Conservation (phyloP, 345 rosid species). For the Salix caprea region DNA sequence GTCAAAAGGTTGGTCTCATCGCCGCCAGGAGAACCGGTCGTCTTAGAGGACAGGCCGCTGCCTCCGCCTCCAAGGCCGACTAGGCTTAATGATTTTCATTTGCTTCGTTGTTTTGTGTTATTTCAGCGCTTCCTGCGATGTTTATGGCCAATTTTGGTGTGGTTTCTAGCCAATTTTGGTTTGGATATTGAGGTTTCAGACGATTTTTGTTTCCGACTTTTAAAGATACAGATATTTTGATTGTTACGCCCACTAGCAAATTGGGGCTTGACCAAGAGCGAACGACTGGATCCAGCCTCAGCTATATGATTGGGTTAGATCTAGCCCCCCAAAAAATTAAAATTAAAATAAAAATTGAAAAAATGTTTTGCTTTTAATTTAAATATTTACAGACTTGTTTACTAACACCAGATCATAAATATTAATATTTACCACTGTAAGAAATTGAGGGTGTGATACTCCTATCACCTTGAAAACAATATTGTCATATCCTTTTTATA, state of each 20-base stretch:
- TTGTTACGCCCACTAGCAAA: not conserved
- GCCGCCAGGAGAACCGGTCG: conserved; percentile 77
- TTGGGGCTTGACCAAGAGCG: too few relatives aligned
- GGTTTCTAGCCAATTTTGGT: not conserved
- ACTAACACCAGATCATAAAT: too few relatives aligned
- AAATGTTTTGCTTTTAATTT: too few relatives aligned
- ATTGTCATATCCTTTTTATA: too few relatives aligned
- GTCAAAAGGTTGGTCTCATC: conserved; percentile 74
- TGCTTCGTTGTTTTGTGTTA: not conserved
- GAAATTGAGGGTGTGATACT: too few relatives aligned
- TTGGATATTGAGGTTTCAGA: not conserved
- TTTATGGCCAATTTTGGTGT: not conserved
- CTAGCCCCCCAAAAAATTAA: too few relatives aligned
- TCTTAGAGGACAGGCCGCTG: conserved; percentile 63
- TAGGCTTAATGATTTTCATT: conserved; percentile 26
- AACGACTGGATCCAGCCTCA: too few relatives aligned
- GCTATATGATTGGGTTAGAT: too few relatives aligned
- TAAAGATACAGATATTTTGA: not conserved
- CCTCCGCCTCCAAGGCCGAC: conserved; percentile 59
- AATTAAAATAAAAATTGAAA: too few relatives aligned
- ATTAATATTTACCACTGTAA: too few relatives aligned
- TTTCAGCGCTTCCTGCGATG: not conserved
- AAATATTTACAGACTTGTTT: too few relatives aligned
- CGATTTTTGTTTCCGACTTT: not conserved
- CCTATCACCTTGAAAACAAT: too few relatives aligned